These are phyloP conservation scores for Xerocomellus chrysenteron DNA, from an alignment of 768 basidiomycete genomes.

Conservation along the genomic window DNA sequence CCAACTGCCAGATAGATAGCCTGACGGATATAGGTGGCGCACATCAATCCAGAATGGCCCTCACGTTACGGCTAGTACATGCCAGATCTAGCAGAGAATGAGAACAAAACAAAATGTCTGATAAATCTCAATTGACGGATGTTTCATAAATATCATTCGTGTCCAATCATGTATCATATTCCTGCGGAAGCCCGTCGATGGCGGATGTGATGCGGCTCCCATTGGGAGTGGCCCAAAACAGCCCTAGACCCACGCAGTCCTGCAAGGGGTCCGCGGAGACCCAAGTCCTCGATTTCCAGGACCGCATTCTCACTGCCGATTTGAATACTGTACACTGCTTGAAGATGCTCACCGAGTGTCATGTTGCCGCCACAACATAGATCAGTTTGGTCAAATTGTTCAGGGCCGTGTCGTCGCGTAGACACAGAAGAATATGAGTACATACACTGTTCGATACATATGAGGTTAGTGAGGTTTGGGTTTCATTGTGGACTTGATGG, in stretches of 20 bases:
- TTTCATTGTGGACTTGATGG: neutral
- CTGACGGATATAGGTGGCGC: conserved; percentile 12
- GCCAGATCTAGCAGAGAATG: conserved; percentile 5
- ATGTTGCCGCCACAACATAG: neutral
- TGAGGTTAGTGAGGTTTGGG: neutral
- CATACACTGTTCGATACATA: neutral
- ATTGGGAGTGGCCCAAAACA: conserved; percentile 12
- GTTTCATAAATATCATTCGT: conserved; percentile 23
- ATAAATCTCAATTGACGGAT: conserved; percentile 9
- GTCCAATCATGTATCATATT: conserved; percentile 7
- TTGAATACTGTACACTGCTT: neutral
- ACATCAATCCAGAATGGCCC: conserved; percentile 16
- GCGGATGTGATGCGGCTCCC: conserved; percentile 17
- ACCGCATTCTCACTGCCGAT: conserved; percentile 7
- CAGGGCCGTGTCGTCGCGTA: conserved; percentile 10
- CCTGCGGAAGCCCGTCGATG: conserved; percentile 25
- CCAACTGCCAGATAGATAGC: conserved; percentile 11
- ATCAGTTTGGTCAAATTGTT: conserved; percentile 2
- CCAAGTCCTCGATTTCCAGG: conserved; percentile 2
- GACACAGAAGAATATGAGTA: conserved; percentile 2
- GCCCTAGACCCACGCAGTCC: conserved; percentile 15
- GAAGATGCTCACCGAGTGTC: neutral
- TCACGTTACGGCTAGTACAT: conserved; percentile 12
- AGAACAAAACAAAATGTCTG: conserved; percentile 11
- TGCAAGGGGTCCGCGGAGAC: conserved; percentile 27